These are phyloP conservation scores for Cenococcum geophilum DNA, from an alignment of 495 filamentous ascomycete species.

Conservation along the genomic window DNA sequence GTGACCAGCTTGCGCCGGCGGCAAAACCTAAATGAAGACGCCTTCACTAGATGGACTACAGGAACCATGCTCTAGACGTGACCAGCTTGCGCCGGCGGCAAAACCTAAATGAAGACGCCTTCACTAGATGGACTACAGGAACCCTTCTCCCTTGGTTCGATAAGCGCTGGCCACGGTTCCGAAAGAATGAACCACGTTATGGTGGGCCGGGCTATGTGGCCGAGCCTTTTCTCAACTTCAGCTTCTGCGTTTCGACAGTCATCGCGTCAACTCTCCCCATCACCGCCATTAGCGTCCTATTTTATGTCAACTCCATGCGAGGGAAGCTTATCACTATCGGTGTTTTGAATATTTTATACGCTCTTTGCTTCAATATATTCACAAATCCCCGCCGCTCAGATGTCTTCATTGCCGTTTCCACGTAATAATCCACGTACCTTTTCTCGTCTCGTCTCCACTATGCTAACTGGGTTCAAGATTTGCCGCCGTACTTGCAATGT, in stretches of 20 bases:
- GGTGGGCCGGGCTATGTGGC: background rate
- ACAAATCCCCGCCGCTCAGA: background rate
- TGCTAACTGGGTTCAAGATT: no score
- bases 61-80: background rate
- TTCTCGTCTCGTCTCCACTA: no score
- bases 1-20: background rate
- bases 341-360: background rate
- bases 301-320: background rate
- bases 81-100: background rate
- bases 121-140: background rate
- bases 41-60: background rate
- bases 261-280: background rate
- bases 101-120: background rate
- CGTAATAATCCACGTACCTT: background rate
- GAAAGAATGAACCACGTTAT: background rate
- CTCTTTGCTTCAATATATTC: background rate
- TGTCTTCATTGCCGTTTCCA: background rate
- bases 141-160: background rate
- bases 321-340: background rate
- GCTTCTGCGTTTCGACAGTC: background rate
- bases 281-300: background rate
- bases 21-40: background rate
- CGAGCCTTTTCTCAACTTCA: background rate
- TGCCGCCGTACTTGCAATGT: no score
- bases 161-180: background rate